Base-by-base conservation (phyloP, 768 basidiomycete species). In the Chiua virens region DNA sequence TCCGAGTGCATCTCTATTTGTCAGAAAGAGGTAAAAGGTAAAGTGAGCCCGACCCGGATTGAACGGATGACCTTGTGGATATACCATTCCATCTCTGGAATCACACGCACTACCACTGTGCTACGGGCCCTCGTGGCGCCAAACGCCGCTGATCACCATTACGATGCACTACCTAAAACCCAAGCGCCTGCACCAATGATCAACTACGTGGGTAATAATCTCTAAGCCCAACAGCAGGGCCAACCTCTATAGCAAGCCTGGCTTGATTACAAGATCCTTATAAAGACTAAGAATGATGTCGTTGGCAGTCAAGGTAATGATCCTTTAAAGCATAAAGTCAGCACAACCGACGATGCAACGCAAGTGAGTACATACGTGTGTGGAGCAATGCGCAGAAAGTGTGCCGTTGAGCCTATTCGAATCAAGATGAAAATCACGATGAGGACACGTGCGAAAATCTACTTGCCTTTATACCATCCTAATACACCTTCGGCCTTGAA, bases 391-490 rank as follows among this genome's bases (percentile, higher is more conserved):
- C 94, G 81, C 60, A 95, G 63, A 71, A 97, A 91, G 69, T 98
- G 96, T 3, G 96, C 95, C 0, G 91, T 91, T 3, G 92, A 92
- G 37, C 96, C 90, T 92, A 56, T 32, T 44, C 40, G 3, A 52
- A 30, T 11, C 10, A 2, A 17, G 5, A 44, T 10, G 30, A 59
- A 17, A 56, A 23, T 21, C 8, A n/a, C 2, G 9, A 8, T 4
- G 52, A 36, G 14, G 14, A 36, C 15, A 22, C 3, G 2, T 6
- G 13, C 17, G 5, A 10, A 35, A 25, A 10, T 44, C 5, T 34
- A 55, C 61, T 44, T 56, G 82, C 92, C 95, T 76, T 98, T 98
- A 75, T 99, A 99, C 89, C 88, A 91, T n/a, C 92, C 97, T 21
- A 81, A 75, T 10, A 93, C 71, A 28, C 97, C 97, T 72, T 99